Percentiles rank a stretch among this genome's conserved stretches.
Conservation (phyloP, 164 flowering plant species). For the Liquidambar formosana region DNA sequence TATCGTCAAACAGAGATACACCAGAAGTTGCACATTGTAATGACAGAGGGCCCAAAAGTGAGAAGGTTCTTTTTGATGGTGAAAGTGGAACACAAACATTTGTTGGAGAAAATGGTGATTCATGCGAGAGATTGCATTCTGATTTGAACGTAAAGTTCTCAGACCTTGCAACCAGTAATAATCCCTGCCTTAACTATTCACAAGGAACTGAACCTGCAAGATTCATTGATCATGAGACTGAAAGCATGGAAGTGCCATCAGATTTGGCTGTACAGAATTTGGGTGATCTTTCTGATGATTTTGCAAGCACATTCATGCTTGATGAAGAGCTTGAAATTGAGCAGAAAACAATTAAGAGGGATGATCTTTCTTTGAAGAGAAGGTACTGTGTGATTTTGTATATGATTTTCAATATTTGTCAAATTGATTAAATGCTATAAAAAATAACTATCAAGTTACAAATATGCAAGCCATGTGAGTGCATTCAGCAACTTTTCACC, state of each 20-base stretch:
- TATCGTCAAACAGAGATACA: slow-evolving; percentile 11
- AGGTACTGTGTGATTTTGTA: slow-evolving; percentile 41
- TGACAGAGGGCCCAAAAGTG: slow-evolving; percentile 13
- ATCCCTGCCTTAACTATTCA: slow-evolving; percentile 10
- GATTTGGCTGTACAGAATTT: slow-evolving; percentile 16
- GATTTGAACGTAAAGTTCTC: slow-evolving; percentile 14
- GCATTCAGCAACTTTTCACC: no score
- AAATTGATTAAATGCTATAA: no score
- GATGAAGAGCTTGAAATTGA: slow-evolving; percentile 92
- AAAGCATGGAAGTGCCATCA: slow-evolving; percentile 18
- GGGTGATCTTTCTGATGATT: slow-evolving; percentile 47
- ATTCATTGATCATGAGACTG: slow-evolving; percentile 13
- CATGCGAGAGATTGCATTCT: slow-evolving; percentile 9
- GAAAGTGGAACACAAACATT: slow-evolving; percentile 18
- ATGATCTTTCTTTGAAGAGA: slow-evolving; percentile 30
- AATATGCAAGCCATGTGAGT: no score
- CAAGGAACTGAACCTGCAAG: slow-evolving; percentile 20
- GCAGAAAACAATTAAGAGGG: slow-evolving; percentile 37
- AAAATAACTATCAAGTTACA: no score
- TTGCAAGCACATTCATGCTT: slow-evolving; percentile 71
- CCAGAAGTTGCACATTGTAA: slow-evolving; percentile 7
- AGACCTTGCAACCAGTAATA: slow-evolving; percentile 2
- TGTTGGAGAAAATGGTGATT: slow-evolving; percentile 14
- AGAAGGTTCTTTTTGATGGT: slow-evolving; percentile 15
- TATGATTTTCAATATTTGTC: not conserved